A percentile compares a stretch with the other conserved stretches of the same genome.
These are phyloP conservation scores for Sphagnum fallax DNA, from an alignment of 228 moss, liverwort and hornwort species.

Conservation along the genomic window DNA sequence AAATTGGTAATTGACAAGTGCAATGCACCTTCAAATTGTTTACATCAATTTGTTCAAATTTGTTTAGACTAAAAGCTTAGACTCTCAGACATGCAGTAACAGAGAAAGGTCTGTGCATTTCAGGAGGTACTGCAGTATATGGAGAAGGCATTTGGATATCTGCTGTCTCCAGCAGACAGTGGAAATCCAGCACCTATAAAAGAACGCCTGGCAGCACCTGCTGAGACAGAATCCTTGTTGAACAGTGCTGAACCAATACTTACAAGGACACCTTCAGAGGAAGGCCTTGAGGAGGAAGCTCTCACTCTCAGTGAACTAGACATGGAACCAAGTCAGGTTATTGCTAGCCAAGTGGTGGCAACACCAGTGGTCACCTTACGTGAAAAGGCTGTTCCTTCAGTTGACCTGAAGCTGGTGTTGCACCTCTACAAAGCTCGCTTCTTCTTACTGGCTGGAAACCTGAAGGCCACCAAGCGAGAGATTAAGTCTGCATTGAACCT, in stretches of 20 bases:
- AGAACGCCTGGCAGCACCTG: conserved; percentile 13
- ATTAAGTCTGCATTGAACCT: conserved; percentile 78
- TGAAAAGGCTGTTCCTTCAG: conserved; percentile 64
- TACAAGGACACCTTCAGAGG: conserved; percentile 68
- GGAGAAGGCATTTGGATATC: conserved; percentile 89
- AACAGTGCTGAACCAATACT: conserved; percentile 49
- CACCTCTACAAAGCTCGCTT: conserved; percentile 86
- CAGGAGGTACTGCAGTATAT: conserved; percentile 87
- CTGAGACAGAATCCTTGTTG: conserved; percentile 21
- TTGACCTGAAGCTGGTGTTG: conserved; percentile 75
- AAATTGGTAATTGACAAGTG: too few species aligned
- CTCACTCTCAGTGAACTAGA: conserved; percentile 59
- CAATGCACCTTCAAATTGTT: too few species aligned
- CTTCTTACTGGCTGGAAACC: conserved; percentile 60
- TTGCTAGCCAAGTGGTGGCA: conserved; percentile 12
- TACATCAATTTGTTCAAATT: too few species aligned
- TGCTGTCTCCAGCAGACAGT: conserved; percentile 63
- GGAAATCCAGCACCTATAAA: conserved; percentile 18
- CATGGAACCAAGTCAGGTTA: conserved; percentile 45
- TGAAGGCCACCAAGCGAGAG: conserved; percentile 79
- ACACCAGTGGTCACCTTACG: conserved; percentile 9
- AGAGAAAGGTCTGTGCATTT: background rate
- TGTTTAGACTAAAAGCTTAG: too few species aligned
- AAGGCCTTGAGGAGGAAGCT: conserved; percentile 78
- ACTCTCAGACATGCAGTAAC: too few species aligned